Percentiles rank a stretch among this genome's conserved stretches.
Evolutionary conservation across 192 early-diverging fungal species (phyloP).

Genomic region (Linnemannia exigua): DNA sequence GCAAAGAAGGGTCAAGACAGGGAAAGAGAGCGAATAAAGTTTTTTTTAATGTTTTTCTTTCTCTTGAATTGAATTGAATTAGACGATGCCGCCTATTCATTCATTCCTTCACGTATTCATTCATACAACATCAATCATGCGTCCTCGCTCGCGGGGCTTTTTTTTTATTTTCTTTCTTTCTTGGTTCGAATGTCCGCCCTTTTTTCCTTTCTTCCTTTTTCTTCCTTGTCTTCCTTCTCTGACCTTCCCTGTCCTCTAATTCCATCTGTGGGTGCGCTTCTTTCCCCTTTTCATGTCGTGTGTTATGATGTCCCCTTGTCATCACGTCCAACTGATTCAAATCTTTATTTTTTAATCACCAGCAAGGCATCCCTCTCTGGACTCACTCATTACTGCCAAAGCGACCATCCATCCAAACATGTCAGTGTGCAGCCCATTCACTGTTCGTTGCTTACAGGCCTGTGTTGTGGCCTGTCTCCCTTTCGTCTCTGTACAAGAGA

Average conservation of each 20-base stretch:
- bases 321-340: no score
- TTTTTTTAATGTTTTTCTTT: no score
- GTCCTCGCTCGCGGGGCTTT: neutral
- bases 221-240: neutral
- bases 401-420: no score
- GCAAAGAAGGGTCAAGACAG: neutral
- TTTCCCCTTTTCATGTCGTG: neutral
- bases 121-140: neutral
- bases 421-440: no score
- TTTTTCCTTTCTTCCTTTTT: neutral
- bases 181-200: neutral
- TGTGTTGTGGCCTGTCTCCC: neutral
- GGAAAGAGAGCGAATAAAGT: neutral
- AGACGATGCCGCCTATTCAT: neutral
- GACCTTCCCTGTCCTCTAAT: neutral
- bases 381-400: no score
- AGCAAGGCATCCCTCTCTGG: no score
- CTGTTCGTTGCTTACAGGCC: no score
- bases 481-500: neutral
- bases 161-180: neutral
- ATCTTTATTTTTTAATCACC: no score
- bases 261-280: no score
- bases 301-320: neutral
- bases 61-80: neutral
- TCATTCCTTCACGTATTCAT: neutral